phyloP scores from a whole-genome alignment of 1,284 basidiomycete genomes.

The Irpex rosettiformis region DNA sequence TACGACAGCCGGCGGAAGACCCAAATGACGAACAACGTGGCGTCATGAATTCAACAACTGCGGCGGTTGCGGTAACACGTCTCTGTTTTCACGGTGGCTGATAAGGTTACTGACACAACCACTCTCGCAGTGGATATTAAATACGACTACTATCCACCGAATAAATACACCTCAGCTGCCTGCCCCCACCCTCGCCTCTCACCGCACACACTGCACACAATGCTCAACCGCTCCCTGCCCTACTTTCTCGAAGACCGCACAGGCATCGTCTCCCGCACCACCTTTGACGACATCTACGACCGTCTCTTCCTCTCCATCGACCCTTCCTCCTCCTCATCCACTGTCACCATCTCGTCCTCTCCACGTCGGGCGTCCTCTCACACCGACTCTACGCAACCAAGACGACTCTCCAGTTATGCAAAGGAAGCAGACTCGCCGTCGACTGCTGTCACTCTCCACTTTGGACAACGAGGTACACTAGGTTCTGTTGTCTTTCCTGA shows the following conservation, averaged over 20 bases:
- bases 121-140: no score
- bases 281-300: constrained; percentile 75
- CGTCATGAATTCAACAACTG: no score
- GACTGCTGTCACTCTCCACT: constrained; percentile 56
- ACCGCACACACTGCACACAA: constrained; percentile 7
- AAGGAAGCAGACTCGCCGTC: constrained; percentile 40
- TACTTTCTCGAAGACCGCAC: constrained; percentile 69
- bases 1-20: no score
- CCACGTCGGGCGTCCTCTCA: constrained; percentile 55
- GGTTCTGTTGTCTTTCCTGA: constrained; percentile 56
- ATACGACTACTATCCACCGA: no score
- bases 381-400: constrained; percentile 31
- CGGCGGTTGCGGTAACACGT: no score
- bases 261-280: constrained; percentile 48
- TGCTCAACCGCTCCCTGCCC: constrained; percentile 37
- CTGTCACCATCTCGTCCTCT: constrained; percentile 53
- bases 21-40: no score
- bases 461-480: constrained; percentile 47
- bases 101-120: no score
- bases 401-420: constrained; percentile 34
- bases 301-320: constrained; percentile 62
- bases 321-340: neutral
- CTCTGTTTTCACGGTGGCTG: no score
- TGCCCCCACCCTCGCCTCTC: neutral
- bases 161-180: neutral